These are phyloP conservation scores for Rhodotorula sp. DNA, from an alignment of 1,284 basidiomycete genomes.

Conservation along the genomic window DNA sequence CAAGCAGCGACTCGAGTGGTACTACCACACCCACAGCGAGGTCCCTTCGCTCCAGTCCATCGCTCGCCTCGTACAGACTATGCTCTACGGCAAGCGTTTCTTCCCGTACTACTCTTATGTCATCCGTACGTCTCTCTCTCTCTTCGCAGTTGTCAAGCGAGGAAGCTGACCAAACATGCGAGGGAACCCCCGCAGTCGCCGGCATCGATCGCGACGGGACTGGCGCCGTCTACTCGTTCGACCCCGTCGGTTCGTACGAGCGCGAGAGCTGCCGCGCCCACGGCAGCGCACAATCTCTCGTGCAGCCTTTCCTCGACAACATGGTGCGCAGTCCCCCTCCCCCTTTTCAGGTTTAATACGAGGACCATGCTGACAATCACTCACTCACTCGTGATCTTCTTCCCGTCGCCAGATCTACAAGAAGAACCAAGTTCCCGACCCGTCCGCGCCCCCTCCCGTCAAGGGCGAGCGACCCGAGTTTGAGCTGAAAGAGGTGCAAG, in stretches of 20 bases:
- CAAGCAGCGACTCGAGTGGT: conserved; percentile 94
- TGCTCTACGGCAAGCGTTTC: conserved; percentile 90
- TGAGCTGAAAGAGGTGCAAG: conserved; percentile 72
- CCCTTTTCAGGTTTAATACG: conserved; percentile 40
- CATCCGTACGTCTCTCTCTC: conserved; percentile 65
- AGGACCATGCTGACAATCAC: conserved; percentile 50
- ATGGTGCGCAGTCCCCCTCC: conserved; percentile 59
- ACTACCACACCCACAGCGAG: conserved; percentile 88
- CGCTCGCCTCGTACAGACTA: conserved; percentile 89
- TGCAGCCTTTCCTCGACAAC: conserved; percentile 95
- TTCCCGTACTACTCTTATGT: conserved; percentile 97
- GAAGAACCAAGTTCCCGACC: conserved; percentile 74
- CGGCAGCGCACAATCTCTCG: conserved; percentile 81
- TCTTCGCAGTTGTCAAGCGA: not conserved
- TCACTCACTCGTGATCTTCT: not conserved
- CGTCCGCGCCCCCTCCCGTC: conserved; percentile 47
- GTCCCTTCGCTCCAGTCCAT: conserved; percentile 90
- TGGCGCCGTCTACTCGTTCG: conserved; percentile 94
- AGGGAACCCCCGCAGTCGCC: conserved; percentile 31
- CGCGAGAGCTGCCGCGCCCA: conserved; percentile 91
- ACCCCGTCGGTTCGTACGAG: conserved; percentile 93
- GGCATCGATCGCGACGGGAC: conserved; percentile 61
- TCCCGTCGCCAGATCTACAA: conserved; percentile 74
- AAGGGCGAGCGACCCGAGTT: conserved; percentile 63
- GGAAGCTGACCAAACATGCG: not conserved